Evolutionary conservation across 345 rosid genomes (phyloP).

Genomic region (Trapa bicornis): DNA sequence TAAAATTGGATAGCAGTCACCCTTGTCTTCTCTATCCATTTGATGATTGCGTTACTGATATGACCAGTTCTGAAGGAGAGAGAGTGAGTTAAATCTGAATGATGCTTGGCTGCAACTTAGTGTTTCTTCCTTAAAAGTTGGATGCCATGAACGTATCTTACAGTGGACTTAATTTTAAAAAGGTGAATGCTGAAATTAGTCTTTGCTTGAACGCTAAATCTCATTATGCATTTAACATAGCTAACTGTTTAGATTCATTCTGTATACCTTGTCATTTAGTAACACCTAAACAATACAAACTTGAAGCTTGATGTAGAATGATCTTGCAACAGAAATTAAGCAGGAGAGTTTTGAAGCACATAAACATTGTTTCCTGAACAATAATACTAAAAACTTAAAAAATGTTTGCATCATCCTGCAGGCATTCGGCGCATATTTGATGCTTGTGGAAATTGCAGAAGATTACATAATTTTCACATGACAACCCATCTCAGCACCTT

Average conservation of each 20-base stretch:
- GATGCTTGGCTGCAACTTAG: too few species aligned
- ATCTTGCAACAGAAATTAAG: neutral
- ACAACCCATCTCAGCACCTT: neutral
- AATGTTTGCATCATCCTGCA: neutral
- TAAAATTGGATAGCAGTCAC: too few species aligned
- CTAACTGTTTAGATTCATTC: neutral
- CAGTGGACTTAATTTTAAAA: too few species aligned
- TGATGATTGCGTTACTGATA: too few species aligned
- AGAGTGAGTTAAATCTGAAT: too few species aligned
- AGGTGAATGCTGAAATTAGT: too few species aligned
- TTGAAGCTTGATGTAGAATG: neutral
- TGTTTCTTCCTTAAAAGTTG: too few species aligned
- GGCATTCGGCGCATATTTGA: neutral
- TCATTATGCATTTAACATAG: neutral
- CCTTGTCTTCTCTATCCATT: too few species aligned
- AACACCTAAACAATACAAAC: neutral
- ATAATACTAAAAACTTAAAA: neutral
- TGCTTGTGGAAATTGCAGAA: neutral
- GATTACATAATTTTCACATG: neutral
- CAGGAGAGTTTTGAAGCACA: neutral
- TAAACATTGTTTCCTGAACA: neutral
- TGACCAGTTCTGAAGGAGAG: too few species aligned
- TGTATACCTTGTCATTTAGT: neutral
- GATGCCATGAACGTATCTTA: too few species aligned
- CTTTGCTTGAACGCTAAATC: neutral